Evolutionary conservation across 495 filamentous ascomycete species (phyloP), one percentile per base, ranked within the genome.

Genomic region (Chaetomium cochliodes): DNA sequence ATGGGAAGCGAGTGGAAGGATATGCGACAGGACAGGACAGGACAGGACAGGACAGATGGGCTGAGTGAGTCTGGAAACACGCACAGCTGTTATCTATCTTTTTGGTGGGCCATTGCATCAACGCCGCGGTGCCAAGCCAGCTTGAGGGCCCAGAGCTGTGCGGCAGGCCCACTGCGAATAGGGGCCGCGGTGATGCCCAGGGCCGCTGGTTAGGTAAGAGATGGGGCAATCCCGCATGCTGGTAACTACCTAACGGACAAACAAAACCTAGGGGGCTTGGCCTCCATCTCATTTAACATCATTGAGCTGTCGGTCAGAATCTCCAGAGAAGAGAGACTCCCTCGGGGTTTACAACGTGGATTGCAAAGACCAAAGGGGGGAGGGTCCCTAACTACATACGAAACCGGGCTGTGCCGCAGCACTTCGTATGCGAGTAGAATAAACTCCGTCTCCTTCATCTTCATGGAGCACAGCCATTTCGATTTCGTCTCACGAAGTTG

Each of bases 51-150:
- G 22, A 46, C 8, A 9, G 56, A n/a, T 20, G 42, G 55, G 39
- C 39, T 44, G 54, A 22, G 37, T 22, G 18, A 22, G 37, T 18
- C 52, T 12, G 33, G 33, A 28, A 28, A 54, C n/a, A 23, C 8
- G 59, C 47, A 26, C 28, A 52, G 28, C 30, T 52, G 59, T 52
- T 53, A 61, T 61, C 47, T 26, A n/a, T 58, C 13, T 25, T 26
- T 60, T 60, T 49, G 42, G 57, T 30, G 25, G 41, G 23, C 42
- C 15, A 47, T 37, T 42, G 57, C 26, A 49, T 22, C 46, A n/a
- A n/a, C 46, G 20, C 20, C n/a, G 59, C 30, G 33, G 22, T 42
- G 59, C 47, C 58, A 60, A 60, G 58, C 58, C 13, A 28, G 28
- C 44, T 6, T 2, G 1, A 51, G 20, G n/a, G 42, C 42, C 42